phyloP scores from a whole-genome alignment of 768 basidiomycete genomes.

The Suillus paluster region DNA sequence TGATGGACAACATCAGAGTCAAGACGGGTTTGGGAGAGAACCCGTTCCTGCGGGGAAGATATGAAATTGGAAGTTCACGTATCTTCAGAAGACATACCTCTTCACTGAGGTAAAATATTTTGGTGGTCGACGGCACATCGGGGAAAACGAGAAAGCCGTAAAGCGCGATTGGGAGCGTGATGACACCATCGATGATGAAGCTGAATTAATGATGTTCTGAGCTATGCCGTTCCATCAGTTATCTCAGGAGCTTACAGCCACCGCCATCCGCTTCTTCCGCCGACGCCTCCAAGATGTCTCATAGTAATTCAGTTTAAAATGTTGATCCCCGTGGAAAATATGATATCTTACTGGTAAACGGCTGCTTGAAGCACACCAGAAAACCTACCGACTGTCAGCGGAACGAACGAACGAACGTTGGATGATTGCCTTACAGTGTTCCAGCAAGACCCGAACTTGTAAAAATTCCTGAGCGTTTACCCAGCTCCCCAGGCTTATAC shows the following conservation, averaged over 20 bases:
- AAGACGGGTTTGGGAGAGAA: slow-evolving; percentile 54
- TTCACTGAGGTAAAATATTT: slow-evolving; percentile 63
- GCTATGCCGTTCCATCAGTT: background rate
- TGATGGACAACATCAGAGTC: slow-evolving; percentile 45
- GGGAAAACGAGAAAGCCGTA: slow-evolving; percentile 78
- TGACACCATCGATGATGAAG: slow-evolving; percentile 73
- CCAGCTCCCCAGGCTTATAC: slow-evolving; percentile 73
- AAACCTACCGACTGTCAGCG: slow-evolving; percentile 45
- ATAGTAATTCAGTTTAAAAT: background rate
- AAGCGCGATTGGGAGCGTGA: slow-evolving; percentile 70
- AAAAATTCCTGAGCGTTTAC: slow-evolving; percentile 74
- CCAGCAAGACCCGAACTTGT: slow-evolving; percentile 65
- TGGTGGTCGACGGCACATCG: slow-evolving; percentile 66
- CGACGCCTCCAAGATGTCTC: slow-evolving; percentile 56
- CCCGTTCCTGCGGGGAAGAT: slow-evolving; percentile 50
- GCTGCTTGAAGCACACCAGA: slow-evolving; percentile 68
- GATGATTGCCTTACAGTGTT: slow-evolving; percentile 51
- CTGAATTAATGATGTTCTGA: slow-evolving; percentile 30
- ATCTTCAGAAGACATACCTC: slow-evolving; percentile 44
- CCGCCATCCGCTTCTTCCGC: slow-evolving; percentile 66
- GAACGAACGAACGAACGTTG: background rate
- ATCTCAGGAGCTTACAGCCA: slow-evolving; percentile 54
- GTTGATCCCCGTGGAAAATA: background rate
- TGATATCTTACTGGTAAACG: slow-evolving; percentile 51
- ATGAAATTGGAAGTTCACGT: background rate